These are phyloP conservation scores for Penicillium cinerascens DNA, from an alignment of 495 filamentous ascomycete species.

Conservation along the genomic window DNA sequence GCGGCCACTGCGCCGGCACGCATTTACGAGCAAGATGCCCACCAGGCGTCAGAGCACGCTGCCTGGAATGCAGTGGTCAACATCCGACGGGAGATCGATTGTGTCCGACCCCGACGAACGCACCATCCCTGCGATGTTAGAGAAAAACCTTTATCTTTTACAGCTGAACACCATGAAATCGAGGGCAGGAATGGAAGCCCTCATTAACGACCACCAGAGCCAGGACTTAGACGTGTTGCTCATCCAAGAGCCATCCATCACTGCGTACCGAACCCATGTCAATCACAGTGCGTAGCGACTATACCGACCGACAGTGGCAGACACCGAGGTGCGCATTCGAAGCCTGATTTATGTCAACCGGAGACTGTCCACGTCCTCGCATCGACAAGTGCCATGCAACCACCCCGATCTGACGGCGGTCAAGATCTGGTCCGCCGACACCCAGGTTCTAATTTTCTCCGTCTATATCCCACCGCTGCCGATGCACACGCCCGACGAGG, in stretches of 20 bases:
- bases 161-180: conserved; percentile 30
- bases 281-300: conserved; percentile 29
- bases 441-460: conserved; percentile 21
- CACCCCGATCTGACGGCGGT: conserved; percentile 23
- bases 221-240: conserved; percentile 24
- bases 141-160: conserved; percentile 23
- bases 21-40: conserved; percentile 19
- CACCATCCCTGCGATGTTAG: conserved; percentile 13
- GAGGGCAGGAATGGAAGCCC: conserved; percentile 24
- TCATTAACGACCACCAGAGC: conserved; percentile 28
- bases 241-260: conserved; percentile 26
- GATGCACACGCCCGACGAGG: conserved; percentile 2
- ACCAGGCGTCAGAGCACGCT: conserved; percentile 18
- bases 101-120: conserved; percentile 12
- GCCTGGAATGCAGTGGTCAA: conserved; percentile 21
- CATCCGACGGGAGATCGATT: conserved; percentile 19
- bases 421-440: conserved; percentile 23
- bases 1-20: conserved; percentile 22
- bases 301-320: conserved; percentile 17
- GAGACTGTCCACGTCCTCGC: conserved; percentile 21
- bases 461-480: conserved; percentile 16
- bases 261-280: conserved; percentile 20
- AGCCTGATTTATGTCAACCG: conserved; percentile 27
- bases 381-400: conserved; percentile 23
- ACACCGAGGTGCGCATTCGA: conserved; percentile 8